Conservation (phyloP, 1,139 yeast genomes). For the Magnusiomyces sp. region DNA sequence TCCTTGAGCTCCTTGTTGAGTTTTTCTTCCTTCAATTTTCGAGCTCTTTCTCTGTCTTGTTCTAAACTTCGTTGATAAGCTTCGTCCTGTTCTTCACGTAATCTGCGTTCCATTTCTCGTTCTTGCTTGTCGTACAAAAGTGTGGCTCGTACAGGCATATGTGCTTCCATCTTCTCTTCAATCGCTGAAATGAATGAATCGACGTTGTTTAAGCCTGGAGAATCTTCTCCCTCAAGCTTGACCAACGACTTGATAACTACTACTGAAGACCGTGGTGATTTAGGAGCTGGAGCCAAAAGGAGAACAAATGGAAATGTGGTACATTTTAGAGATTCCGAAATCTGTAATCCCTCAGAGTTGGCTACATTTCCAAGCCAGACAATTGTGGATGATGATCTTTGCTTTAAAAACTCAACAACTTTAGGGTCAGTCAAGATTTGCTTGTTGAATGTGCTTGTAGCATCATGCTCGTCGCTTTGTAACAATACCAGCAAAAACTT, state of each 20-base stretch:
- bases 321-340: conserved; percentile 66
- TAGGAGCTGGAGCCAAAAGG: conserved; percentile 44
- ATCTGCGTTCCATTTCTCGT: conserved; percentile 48
- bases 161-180: conserved; percentile 38
- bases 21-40: conserved; percentile 32
- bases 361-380: conserved; percentile 87
- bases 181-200: conserved; percentile 31
- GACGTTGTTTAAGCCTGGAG: conserved; percentile 17
- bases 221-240: conserved; percentile 51
- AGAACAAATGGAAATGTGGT: conserved; percentile 78
- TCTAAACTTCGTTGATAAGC: conserved; percentile 67
- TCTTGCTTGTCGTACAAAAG: conserved; percentile 57
- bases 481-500: conserved; percentile 66
- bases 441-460: conserved; percentile 46
- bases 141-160: conserved; percentile 51
- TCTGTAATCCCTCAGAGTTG: conserved; percentile 75
- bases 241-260: conserved; percentile 48
- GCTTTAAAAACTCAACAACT: conserved; percentile 44
- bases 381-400: conserved; percentile 38
- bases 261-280: conserved; percentile 30
- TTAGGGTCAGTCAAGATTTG: conserved; percentile 46
- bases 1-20: conserved; percentile 24
- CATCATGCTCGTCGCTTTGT: conserved; percentile 66
- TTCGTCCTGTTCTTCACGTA: conserved; percentile 67
- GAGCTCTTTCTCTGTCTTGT: conserved; percentile 42